Conservation (phyloP, 768 basidiomycete species). For the Trametes maxima region DNA sequence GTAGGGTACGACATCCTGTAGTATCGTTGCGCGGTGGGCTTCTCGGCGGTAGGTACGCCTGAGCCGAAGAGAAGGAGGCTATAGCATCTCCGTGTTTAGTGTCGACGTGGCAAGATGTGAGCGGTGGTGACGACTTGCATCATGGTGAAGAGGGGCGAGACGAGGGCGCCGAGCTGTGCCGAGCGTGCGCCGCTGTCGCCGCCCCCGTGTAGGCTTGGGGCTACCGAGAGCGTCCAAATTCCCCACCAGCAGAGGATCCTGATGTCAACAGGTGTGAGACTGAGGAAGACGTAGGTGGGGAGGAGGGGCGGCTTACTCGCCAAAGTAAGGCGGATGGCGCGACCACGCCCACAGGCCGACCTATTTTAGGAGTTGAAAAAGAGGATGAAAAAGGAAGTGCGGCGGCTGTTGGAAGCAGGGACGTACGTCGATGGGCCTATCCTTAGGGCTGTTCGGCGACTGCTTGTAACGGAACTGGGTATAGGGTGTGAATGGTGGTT, state of each 20-base stretch:
- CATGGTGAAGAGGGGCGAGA: constrained; percentile 66
- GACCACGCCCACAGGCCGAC: constrained; percentile 58
- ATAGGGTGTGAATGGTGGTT: background rate
- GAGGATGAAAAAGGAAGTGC: background rate
- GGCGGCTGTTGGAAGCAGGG: background rate
- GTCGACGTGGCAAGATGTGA: background rate
- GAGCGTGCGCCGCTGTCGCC: constrained; percentile 45
- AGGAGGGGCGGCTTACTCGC: constrained; percentile 50
- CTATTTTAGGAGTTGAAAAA: constrained; percentile 29
- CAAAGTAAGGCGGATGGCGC: constrained; percentile 72
- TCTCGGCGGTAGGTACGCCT: constrained; percentile 71
- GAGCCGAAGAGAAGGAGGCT: constrained; percentile 67
- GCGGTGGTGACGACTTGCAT: constrained; percentile 42
- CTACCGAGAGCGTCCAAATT: constrained; percentile 60
- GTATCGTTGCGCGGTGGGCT: constrained; percentile 61
- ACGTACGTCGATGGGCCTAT: constrained; percentile 49
- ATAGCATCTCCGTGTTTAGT: background rate
- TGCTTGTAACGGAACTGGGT: constrained; percentile 52
- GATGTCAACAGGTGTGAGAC: background rate
- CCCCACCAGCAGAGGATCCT: constrained; percentile 71
- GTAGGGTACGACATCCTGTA: constrained; percentile 50
- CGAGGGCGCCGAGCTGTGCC: constrained; percentile 61
- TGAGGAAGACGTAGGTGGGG: constrained; percentile 8
- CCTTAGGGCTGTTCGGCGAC: constrained; percentile 49
- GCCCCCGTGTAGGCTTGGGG: constrained; percentile 50